Evolutionary conservation across 345 rosid species (phyloP).

Genomic region (Rhizophora apiculata): DNA sequence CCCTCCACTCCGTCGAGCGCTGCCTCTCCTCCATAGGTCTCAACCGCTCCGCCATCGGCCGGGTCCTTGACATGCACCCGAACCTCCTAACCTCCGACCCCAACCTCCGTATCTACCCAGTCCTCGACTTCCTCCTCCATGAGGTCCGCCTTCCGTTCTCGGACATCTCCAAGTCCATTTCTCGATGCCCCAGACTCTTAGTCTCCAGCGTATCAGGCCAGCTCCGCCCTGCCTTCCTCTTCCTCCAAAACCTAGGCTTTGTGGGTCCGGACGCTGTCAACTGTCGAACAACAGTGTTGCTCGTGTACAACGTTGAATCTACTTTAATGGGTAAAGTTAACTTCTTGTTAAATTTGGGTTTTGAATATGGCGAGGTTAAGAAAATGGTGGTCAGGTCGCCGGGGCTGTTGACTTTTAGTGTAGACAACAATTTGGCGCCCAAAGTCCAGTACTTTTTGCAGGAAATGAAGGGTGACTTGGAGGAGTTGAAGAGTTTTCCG

Average conservation of each 20-base stretch:
- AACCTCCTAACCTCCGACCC: constrained; percentile 66
- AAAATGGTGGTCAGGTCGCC: constrained; percentile 78
- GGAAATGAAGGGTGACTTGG: constrained; percentile 62
- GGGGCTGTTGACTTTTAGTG: constrained; percentile 61
- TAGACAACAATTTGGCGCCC: constrained; percentile 63
- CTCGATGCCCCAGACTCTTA: constrained; percentile 69
- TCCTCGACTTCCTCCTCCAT: constrained; percentile 51
- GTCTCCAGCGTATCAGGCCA: constrained; percentile 46
- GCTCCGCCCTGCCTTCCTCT: constrained; percentile 54
- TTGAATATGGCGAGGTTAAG: constrained; percentile 50
- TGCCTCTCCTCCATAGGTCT: constrained; percentile 65
- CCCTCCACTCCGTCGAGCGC: constrained; percentile 55
- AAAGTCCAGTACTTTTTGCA: constrained; percentile 55
- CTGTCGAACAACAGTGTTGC: constrained; percentile 50
- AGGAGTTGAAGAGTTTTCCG: constrained; percentile 70
- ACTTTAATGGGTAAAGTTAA: constrained; percentile 59
- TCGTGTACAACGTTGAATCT: constrained; percentile 58
- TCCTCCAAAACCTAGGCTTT: constrained; percentile 58
- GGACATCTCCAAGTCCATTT: constrained; percentile 51
- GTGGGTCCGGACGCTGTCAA: constrained; percentile 39
- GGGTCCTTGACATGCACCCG: constrained; percentile 82
- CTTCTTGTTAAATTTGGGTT: constrained; percentile 47
- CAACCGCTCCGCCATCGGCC: constrained; percentile 53
- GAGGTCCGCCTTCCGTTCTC: constrained; percentile 49
- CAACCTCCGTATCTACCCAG: constrained; percentile 29